Conservation (phyloP, 2,329 filamentous ascomycete genomes). For the Cordyceps fumosorosea region DNA sequence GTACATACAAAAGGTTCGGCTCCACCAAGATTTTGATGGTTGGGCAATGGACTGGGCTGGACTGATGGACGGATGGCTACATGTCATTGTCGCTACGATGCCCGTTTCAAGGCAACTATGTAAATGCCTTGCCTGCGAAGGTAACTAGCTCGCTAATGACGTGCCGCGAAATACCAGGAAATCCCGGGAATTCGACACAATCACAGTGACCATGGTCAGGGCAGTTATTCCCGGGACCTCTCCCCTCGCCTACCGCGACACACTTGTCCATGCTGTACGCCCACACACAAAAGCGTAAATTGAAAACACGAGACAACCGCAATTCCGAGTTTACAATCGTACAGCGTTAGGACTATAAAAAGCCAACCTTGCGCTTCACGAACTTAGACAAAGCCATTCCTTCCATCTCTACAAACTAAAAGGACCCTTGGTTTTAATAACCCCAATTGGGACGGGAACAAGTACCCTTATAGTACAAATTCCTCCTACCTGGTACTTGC, state of each 20-base stretch:
- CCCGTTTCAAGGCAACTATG: neutral
- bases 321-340: neutral
- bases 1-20: neutral
- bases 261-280: neutral
- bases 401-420: neutral
- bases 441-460: neutral
- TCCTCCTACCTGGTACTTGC: no score
- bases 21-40: neutral
- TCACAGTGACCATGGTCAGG: neutral
- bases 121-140: no score
- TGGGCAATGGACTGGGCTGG: no score
- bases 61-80: no score
- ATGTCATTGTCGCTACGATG: no score
- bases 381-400: neutral
- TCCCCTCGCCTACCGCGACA: neutral
- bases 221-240: neutral
- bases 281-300: constrained; percentile 12
- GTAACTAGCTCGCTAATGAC: no score
- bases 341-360: neutral
- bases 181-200: neutral
- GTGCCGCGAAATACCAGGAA: neutral
- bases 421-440: neutral
- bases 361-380: neutral
- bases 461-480: neutral
- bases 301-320: neutral